These are phyloP conservation scores for Lactifluus volemus DNA, from an alignment of 768 basidiomycete genomes.

Conservation along the genomic window DNA sequence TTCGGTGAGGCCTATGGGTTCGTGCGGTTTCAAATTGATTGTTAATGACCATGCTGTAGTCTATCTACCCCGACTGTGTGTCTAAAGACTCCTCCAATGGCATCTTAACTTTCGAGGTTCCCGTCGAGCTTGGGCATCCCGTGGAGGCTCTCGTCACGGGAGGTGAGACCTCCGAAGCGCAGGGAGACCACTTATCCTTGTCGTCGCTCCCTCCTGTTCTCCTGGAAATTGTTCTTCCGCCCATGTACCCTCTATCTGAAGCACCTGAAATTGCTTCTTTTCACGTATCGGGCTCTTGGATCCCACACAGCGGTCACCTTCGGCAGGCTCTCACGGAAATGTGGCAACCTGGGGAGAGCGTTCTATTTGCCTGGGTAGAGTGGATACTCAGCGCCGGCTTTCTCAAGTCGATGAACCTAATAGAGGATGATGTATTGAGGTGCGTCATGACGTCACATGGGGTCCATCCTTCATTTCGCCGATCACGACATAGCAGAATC, in stretches of 20 bases:
- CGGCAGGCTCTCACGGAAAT: slow-evolving; percentile 36
- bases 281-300: slow-evolving; percentile 51
- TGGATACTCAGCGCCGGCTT: slow-evolving; percentile 62
- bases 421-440: slow-evolving; percentile 9
- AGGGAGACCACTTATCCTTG: slow-evolving; percentile 29
- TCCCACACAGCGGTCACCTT: slow-evolving; percentile 35
- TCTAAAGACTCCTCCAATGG: slow-evolving; percentile 33
- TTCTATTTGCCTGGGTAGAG: slow-evolving; percentile 67
- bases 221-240: slow-evolving; percentile 44
- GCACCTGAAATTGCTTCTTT: slow-evolving; percentile 50
- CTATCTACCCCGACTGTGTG: slow-evolving; percentile 71
- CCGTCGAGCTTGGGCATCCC: slow-evolving; percentile 47
- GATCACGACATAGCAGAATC: slow-evolving; percentile 31
- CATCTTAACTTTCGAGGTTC: slow-evolving; percentile 50
- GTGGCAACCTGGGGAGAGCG: slow-evolving; percentile 54
- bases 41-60: slow-evolving; percentile 31
- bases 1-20: slow-evolving; percentile 34
- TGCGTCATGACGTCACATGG: not conserved
- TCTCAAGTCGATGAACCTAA: slow-evolving; percentile 38
- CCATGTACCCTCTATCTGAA: slow-evolving; percentile 42
- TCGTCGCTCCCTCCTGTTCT: slow-evolving; percentile 56
- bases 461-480: not conserved
- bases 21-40: not conserved
- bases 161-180: slow-evolving; percentile 16
- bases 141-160: slow-evolving; percentile 33